A percentile compares a stretch with the other conserved stretches of the same genome.
phyloP scores from a whole-genome alignment of 805 yeast species.

The Candida maesae region DNA sequence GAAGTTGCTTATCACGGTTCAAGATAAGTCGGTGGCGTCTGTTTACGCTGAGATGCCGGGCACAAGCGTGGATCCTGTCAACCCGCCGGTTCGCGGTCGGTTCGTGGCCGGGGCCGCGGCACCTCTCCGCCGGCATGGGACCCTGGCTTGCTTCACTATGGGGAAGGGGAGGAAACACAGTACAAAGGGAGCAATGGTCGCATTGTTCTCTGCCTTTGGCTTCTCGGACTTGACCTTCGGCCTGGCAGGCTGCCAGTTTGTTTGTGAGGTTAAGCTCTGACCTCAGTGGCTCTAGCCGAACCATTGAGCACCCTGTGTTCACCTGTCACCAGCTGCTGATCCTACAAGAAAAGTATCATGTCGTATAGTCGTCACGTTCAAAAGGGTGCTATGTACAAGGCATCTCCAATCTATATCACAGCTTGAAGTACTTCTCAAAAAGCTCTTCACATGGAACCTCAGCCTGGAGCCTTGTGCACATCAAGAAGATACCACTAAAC shows the following conservation, averaged over 20 bases:
- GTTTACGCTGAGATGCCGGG: neutral
- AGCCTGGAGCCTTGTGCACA: constrained; percentile 85
- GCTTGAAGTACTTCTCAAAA: constrained; percentile 62
- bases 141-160: no score
- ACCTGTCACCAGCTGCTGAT: no score
- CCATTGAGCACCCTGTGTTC: no score
- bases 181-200: no score
- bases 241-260: no score
- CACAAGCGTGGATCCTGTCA: neutral
- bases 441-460: constrained; percentile 74
- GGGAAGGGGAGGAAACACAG: no score
- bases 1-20: neutral
- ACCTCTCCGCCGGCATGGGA: neutral
- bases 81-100: neutral
- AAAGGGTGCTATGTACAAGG: neutral
- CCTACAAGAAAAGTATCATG: no score
- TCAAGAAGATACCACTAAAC: constrained; percentile 86
- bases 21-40: neutral
- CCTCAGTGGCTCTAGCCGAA: no score
- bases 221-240: no score
- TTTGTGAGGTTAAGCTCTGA: no score
- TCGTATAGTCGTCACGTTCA: no score
- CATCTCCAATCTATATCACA: neutral
- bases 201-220: no score
- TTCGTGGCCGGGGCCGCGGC: constrained; percentile 1